These are phyloP conservation scores for Aristolochia californica DNA, from an alignment of 164 flowering plant genomes.

Conservation along the genomic window DNA sequence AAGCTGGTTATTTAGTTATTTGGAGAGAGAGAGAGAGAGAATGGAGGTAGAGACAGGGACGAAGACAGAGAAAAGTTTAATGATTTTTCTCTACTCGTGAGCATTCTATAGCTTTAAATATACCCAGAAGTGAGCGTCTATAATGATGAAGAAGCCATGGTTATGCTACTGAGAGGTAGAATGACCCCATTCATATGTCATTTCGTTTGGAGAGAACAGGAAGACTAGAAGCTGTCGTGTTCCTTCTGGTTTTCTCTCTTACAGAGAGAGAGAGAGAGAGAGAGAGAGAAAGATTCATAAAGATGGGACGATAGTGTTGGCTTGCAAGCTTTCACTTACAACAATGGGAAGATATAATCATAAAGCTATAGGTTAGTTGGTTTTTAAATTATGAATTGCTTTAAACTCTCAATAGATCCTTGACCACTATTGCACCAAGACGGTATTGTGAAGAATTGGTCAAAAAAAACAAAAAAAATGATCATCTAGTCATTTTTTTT, in stretches of 20 bases:
- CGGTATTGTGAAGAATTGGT: not conserved
- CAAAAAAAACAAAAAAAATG: no score
- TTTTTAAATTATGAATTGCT: not conserved
- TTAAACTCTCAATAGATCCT: not conserved
- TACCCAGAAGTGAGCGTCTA: no score
- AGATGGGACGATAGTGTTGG: not conserved
- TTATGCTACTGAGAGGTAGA: no score
- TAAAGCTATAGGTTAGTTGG: not conserved
- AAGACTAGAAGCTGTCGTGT: no score
- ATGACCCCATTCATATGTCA: no score
- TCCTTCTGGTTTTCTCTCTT: no score
- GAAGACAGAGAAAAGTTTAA: not conserved
- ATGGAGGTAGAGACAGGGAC: not conserved
- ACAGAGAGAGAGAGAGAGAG: not conserved
- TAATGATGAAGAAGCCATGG: no score
- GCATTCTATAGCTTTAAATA: no score
- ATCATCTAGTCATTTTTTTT: not conserved
- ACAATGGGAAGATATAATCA: not conserved
- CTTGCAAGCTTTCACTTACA: constrained; percentile 2
- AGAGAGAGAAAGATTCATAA: not conserved
- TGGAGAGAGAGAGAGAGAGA: constrained; percentile 1
- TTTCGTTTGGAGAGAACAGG: no score
- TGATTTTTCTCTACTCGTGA: no score
- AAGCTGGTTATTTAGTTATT: not conserved
- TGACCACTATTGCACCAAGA: not conserved